Percentiles rank a stretch among this genome's conserved stretches.
These are phyloP conservation scores for Cyathus striatus DNA, from an alignment of 768 basidiomycete genomes.

Conservation along the genomic window DNA sequence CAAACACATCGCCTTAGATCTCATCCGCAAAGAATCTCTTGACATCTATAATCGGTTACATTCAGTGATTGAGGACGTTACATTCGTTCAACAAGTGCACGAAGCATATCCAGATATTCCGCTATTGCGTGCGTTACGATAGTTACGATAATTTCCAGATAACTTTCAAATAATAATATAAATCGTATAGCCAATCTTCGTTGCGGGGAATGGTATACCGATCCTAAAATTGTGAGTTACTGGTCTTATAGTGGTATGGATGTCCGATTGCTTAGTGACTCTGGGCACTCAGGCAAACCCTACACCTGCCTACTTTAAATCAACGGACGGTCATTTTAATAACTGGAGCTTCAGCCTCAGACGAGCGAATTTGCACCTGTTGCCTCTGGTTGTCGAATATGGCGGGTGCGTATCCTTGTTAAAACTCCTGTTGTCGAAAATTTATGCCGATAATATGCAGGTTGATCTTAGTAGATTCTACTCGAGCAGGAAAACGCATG, in stretches of 20 bases:
- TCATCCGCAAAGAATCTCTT: conserved; percentile 62
- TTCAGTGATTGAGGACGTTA: conserved; percentile 75
- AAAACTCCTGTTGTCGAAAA: background rate
- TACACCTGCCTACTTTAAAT: conserved; percentile 80
- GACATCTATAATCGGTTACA: conserved; percentile 87
- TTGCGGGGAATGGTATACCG: conserved; percentile 92
- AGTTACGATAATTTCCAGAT: background rate
- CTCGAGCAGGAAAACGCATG: conserved; percentile 86
- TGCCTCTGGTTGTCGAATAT: conserved; percentile 47
- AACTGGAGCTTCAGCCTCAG: conserved; percentile 86
- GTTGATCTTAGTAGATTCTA: conserved; percentile 86
- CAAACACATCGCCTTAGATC: conserved; percentile 28
- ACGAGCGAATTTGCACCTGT: conserved; percentile 77
- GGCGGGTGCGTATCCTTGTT: conserved; percentile 47
- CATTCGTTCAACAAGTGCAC: conserved; percentile 58
- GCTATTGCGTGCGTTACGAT: conserved; percentile 40
- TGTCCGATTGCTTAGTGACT: background rate
- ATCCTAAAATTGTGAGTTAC: conserved; percentile 47
- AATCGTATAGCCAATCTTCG: conserved; percentile 71
- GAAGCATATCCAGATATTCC: conserved; percentile 38
- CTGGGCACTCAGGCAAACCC: conserved; percentile 21
- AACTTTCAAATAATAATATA: background rate
- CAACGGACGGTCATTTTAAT: conserved; percentile 81
- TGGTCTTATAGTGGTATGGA: conserved; percentile 1
- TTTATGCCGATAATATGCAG: conserved; percentile 32